Base-by-base conservation (phyloP, 176 grass and related monocot genomes). In the Eragrostis curvula region DNA sequence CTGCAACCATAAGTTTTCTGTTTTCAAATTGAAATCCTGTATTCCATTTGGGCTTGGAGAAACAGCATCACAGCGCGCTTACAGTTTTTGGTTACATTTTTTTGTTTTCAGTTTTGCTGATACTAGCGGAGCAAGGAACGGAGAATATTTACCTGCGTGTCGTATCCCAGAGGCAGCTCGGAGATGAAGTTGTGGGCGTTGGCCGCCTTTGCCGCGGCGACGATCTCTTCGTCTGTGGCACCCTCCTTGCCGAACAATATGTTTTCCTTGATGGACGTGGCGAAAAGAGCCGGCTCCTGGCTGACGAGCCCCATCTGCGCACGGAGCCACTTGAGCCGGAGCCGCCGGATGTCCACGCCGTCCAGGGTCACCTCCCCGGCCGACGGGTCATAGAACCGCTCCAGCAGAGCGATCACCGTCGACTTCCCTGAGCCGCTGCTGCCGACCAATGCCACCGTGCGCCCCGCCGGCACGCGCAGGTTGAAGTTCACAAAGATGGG, bases 131-230 rank as follows among this genome's bases (percentile, higher is more conserved):
- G 4, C 3, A 36, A 36, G 32, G 32, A 5, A 21, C 8, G 52
- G 21, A 2, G 21, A 56, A 18, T 9, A 6, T n/a, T n/a, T 63
- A 95, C 96, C 96, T 96, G 90, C 0, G 96, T 99, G 24, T 96
- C 85, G 68, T 99, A 99, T 39, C 87, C 96, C 43, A 94, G 88
- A 17, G 96, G 96, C 70, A 96, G 69, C 80, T 96, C 89, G 18
- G 91, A 90, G 87, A 99, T 94, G 87, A 99, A 99, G 85, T 87
- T 94, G 83, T 99, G 96, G 7, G 96, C 96, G 85, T 99, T 96
- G 21, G 93, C 87, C 30, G 93, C 91, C 80, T 92, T 94, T 0
- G 91, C 93, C 1, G 89, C 96, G 0, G 80, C 64, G 9, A 89
- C 55, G 11, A 99, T 70, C 89, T 99, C 89, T 27, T 96, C 93